A percentile compares a stretch with the other conserved stretches of the same genome.
These are phyloP conservation scores for Podila epigama DNA, from an alignment of 192 early-diverging fungal species.

Conservation along the genomic window DNA sequence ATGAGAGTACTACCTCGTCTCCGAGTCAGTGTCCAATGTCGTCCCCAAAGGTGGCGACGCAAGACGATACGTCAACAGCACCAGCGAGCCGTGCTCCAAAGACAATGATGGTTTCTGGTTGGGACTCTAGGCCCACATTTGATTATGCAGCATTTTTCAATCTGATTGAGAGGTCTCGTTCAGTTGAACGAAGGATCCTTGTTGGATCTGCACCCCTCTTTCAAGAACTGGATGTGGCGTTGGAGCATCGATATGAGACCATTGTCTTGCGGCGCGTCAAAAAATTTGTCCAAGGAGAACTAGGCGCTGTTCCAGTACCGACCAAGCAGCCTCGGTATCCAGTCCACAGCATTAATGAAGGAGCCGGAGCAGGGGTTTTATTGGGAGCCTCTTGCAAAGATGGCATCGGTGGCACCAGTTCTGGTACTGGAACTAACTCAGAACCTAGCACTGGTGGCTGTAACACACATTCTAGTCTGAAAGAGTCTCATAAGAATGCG, in stretches of 20 bases:
- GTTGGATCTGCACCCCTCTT: slow-evolving; percentile 53
- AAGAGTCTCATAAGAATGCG: too few species aligned
- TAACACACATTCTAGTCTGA: too few species aligned
- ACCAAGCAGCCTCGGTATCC: slow-evolving; percentile 17
- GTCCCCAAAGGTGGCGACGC: not conserved
- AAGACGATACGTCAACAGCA: too few species aligned
- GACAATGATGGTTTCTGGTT: slow-evolving; percentile 10
- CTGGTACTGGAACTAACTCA: too few species aligned
- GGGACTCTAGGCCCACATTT: slow-evolving; percentile 18
- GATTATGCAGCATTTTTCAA: slow-evolving; percentile 44
- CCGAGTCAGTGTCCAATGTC: not conserved
- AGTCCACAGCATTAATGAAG: too few species aligned
- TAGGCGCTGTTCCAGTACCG: slow-evolving; percentile 15
- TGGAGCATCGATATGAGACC: slow-evolving; percentile 43
- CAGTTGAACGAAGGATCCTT: slow-evolving; percentile 36
- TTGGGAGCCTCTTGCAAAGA: too few species aligned
- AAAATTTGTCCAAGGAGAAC: slow-evolving; percentile 33
- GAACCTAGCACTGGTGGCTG: too few species aligned
- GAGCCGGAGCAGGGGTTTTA: too few species aligned
- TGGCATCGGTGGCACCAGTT: too few species aligned
- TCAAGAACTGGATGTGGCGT: slow-evolving; percentile 48
- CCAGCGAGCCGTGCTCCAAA: not conserved
- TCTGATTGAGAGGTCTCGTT: slow-evolving; percentile 34
- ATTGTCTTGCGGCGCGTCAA: slow-evolving; percentile 46
- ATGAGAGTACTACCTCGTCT: not conserved